A percentile compares a stretch with the other conserved stretches of the same genome.
These are phyloP conservation scores for Colletotrichum trifolii DNA, from an alignment of 2,329 filamentous ascomycete genomes.

Conservation along the genomic window DNA sequence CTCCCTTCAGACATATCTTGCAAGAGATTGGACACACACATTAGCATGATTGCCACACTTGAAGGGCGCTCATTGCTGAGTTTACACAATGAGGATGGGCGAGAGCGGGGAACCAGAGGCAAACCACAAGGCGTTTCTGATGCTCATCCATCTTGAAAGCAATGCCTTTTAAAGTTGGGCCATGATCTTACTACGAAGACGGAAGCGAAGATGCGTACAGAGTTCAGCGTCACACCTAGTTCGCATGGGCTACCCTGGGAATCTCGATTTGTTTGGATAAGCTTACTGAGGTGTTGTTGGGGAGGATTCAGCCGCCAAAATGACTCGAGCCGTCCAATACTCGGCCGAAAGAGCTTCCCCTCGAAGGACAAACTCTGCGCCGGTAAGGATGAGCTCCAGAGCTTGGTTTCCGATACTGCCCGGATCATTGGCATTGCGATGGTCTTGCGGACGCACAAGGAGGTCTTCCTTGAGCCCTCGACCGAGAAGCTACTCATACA, in stretches of 20 bases:
- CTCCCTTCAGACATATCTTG: conserved; percentile 14
- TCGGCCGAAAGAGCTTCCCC: conserved; percentile 1
- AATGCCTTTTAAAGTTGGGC: background rate
- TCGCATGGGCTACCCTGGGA: conserved; percentile 16
- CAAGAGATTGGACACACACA: conserved; percentile 1
- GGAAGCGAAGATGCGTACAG: background rate
- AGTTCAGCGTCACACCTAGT: conserved; percentile 13
- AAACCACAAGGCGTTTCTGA: too few relatives aligned
- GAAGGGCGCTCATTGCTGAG: too few relatives aligned
- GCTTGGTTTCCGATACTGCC: too few relatives aligned
- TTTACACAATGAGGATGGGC: background rate
- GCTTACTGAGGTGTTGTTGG: conserved; percentile 3
- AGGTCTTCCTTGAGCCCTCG: too few relatives aligned
- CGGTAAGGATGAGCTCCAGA: too few relatives aligned
- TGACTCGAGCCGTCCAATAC: conserved; percentile 20
- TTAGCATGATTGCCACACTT: background rate
- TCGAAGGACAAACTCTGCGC: background rate
- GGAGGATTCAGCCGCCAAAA: conserved; percentile 1
- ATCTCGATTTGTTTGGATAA: background rate
- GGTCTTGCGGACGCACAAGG: too few relatives aligned
- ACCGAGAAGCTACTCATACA: too few relatives aligned
- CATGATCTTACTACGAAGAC: background rate
- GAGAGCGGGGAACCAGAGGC: background rate
- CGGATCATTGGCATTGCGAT: too few relatives aligned
- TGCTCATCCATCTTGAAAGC: too few relatives aligned